phyloP scores from a whole-genome alignment of 1,284 basidiomycete genomes.

The Sporisorium reilianum region DNA sequence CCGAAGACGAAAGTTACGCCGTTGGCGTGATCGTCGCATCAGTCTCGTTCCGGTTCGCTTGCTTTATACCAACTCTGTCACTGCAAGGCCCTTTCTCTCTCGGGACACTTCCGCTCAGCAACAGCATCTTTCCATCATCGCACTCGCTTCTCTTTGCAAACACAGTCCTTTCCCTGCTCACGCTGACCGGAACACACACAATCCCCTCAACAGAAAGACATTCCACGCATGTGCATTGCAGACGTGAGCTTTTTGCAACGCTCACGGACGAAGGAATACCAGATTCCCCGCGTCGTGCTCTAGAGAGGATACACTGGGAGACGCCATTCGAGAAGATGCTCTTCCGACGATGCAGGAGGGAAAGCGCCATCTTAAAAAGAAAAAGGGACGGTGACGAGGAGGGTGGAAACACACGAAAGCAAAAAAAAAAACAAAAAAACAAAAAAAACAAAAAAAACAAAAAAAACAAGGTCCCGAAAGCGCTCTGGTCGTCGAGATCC shows the following conservation, averaged over 20 bases:
- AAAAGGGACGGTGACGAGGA: slow-evolving; percentile 2
- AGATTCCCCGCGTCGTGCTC: not conserved
- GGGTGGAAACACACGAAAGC: not conserved
- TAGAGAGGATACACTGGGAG: not conserved
- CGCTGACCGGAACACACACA: not conserved
- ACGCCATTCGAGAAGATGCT: not conserved
- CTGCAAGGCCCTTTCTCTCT: no score
- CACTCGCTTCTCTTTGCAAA: not conserved
- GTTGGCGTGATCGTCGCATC: slow-evolving; percentile 7
- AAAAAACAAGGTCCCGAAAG: not conserved
- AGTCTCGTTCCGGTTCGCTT: not conserved
- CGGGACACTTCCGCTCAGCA: no score
- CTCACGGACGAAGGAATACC: not conserved
- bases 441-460: not conserved
- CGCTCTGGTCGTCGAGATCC: slow-evolving; percentile 5
- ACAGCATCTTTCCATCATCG: not conserved
- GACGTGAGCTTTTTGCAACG: not conserved
- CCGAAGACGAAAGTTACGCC: no score
- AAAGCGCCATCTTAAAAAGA: not conserved
- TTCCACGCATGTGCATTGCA: slow-evolving; percentile 1
- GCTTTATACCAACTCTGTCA: slow-evolving; percentile 1
- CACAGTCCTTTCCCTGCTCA: not conserved
- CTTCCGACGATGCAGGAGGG: not conserved
- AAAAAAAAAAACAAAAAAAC: no score
- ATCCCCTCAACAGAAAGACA: not conserved